A percentile compares a stretch with the other conserved stretches of the same genome.
Conservation (phyloP, 2,329 filamentous ascomycete species). For the Sporothrix schenckii region DNA sequence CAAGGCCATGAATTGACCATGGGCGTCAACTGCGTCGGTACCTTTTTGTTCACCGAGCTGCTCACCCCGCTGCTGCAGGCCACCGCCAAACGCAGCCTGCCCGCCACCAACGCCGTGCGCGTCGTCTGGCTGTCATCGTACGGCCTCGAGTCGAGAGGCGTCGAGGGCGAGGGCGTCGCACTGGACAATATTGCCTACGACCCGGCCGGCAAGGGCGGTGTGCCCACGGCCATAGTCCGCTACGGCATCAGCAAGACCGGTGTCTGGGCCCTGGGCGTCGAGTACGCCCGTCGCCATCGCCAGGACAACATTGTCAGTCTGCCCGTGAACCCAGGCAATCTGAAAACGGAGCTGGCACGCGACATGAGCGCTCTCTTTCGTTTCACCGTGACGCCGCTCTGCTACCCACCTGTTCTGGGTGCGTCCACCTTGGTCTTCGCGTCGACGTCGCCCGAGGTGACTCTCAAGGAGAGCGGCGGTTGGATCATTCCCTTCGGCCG, state of each 20-base stretch:
- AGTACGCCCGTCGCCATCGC: slow-evolving; percentile 34
- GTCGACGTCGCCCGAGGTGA: slow-evolving; percentile 50
- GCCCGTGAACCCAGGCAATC: slow-evolving; percentile 47
- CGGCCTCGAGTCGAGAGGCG: slow-evolving; percentile 33
- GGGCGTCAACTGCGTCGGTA: slow-evolving; percentile 38
- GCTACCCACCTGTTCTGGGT: slow-evolving; percentile 45
- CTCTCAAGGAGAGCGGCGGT: slow-evolving; percentile 39
- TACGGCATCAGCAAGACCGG: slow-evolving; percentile 35
- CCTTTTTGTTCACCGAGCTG: slow-evolving; percentile 38
- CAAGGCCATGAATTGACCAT: slow-evolving; percentile 39
- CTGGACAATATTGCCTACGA: slow-evolving; percentile 33
- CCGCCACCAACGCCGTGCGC: slow-evolving; percentile 32
- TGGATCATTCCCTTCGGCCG: slow-evolving; percentile 34
- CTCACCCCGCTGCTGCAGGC: slow-evolving; percentile 36
- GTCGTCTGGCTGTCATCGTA: slow-evolving; percentile 37
- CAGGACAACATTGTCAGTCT: slow-evolving; percentile 33
- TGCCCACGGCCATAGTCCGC: slow-evolving; percentile 22
- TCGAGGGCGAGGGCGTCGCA: slow-evolving; percentile 32
- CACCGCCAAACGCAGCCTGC: slow-evolving; percentile 31
- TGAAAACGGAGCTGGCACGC: slow-evolving; percentile 46
- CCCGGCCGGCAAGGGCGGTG: background rate
- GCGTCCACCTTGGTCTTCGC: slow-evolving; percentile 55
- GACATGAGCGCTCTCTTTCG: slow-evolving; percentile 36
- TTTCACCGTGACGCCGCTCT: slow-evolving; percentile 36
- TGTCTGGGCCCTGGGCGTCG: slow-evolving; percentile 35